Evolutionary conservation across 352 stramenopile genomes (phyloP), one percentile per base, ranked within the genome.

Genomic region (Pythium rhizo-oryzae): DNA sequence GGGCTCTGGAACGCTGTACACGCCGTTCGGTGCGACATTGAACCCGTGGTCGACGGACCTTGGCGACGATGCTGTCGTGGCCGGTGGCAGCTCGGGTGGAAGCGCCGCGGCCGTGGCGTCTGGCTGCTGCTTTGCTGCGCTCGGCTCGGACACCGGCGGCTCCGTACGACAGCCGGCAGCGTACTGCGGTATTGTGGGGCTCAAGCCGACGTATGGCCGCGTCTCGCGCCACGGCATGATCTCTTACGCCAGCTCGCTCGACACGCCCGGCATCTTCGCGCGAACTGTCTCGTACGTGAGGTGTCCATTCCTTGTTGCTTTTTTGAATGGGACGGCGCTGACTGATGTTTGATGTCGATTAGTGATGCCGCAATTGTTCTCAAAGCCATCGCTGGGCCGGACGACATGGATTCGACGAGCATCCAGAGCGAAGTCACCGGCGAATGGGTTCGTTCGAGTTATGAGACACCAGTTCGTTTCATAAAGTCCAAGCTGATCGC

Each of bases 111-210:
- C 97, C 0, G 95, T 99, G 0, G 92, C 95, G 2, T 89, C 93
- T 7, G 94, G 96, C 21, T 97, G 85, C 54, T 97, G 84, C 56
- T 91, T 98, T 65, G 80, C 97, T 0, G 96, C 97, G 0, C 80
- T 99, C 0, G 98, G 97, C 19, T 98, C 93, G n/a, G 98, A 99
- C 78, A 99, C 97, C 0, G 98, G 97, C 65, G 97, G 97, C 50
- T 99, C 94, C 2, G 85, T 99, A 33, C 94, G 98, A 11, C 87
- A 99, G 76, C 98, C 98, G 25, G 94, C 97, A 21, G 92, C 96
- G 30, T 99, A 98, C 76, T 99, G 94, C 70, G 93, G 91, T 12
- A 85, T 99, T 39, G 91, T 99, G 8, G 98, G 98, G 5, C 81
- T 99, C 41, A 99, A 99, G 82, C 97, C 98, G 18, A 94, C 94